Evolutionary conservation across 2,329 filamentous ascomycete species (phyloP), one percentile per base, ranked within the genome.

Genomic region (Fusarium sp.): DNA sequence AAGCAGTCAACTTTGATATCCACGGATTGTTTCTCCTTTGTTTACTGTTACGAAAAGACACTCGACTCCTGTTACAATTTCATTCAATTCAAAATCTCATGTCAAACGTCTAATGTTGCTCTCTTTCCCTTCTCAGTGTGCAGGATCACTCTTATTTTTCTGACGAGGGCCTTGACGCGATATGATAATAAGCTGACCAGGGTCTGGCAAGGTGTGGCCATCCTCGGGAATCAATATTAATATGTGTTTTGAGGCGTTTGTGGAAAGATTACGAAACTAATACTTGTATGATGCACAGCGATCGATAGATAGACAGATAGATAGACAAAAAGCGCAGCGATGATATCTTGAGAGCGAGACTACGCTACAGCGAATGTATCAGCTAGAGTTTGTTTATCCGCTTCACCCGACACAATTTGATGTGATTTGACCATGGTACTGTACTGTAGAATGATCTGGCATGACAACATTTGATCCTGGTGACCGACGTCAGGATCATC

Each of bases 31-130:
- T 52, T 52, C 56, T 58, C 48, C 45, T 47, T 35, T 60, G 38
- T 49, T 56, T 47, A n/a, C 55, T 65, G 21, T 53, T 58, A 51
- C 53, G 43, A 47, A 45, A 59, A 63, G 64, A 68, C 68, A 67
- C 67, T 68, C 64, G 64, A 69, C 67, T 71, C 62, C 35, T 65
- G 42, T 67, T 65, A 53, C 49, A 67, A 25, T 39, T 59, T 62
- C 48, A 45, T 48, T 44, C 61, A 41, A 53, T 41, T 48, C 56
- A 61, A 53, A 59, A 41, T 47, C 44, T 49, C 50, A 60, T 65
- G 55, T 64, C 23, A 49, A 61, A 54, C 50, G 32, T 53, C 33
- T 61, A 49, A 53, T 49, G 36, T 17, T 53, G 27, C 46, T 56
- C 27, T 53, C 32, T 39, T 41, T 49, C 25, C 25, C 41, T 25